Conservation (phyloP, 495 filamentous ascomycete genomes). For the Aspergillus heteromorphus region DNA sequence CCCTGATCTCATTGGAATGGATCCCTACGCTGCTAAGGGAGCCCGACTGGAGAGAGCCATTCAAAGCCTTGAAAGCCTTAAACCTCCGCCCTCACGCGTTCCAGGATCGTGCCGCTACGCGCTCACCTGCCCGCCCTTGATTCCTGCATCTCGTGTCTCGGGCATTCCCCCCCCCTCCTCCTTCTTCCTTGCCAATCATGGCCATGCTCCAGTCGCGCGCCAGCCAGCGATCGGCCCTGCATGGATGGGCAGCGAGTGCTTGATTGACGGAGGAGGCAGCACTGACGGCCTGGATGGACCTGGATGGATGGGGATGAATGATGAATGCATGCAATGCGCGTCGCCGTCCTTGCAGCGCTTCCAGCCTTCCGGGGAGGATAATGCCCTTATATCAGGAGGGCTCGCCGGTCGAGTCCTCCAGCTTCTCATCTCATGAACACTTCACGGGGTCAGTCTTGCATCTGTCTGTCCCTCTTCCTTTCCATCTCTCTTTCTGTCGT, state of each 20-base stretch:
- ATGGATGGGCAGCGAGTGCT: neutral
- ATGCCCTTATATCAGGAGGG: neutral
- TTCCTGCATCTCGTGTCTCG: conserved; percentile 3
- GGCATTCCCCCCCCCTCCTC: neutral
- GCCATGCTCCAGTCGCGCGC: neutral
- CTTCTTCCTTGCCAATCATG: neutral
- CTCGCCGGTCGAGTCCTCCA: neutral
- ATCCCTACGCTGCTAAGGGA: neutral
- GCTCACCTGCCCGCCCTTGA: conserved; percentile 1
- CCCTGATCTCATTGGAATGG: neutral
- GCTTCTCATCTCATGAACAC: neutral
- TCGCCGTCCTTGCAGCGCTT: conserved; percentile 4
- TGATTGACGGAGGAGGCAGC: neutral
- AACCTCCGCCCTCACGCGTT: neutral
- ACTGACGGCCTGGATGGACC: no score
- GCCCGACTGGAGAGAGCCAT: no score
- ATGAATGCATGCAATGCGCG: conserved; percentile 3
- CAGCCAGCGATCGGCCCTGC: conserved; percentile 5
- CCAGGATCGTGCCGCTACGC: conserved; percentile 2
- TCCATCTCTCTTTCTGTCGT: neutral
- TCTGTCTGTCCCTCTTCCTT: conserved; percentile 7
- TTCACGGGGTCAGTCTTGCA: conserved; percentile 3
- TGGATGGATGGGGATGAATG: neutral
- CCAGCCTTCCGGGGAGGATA: neutral
- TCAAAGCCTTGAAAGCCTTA: neutral